These are phyloP conservation scores for Rosa chinensis DNA, from an alignment of 306 rosid species.

Conservation along the genomic window DNA sequence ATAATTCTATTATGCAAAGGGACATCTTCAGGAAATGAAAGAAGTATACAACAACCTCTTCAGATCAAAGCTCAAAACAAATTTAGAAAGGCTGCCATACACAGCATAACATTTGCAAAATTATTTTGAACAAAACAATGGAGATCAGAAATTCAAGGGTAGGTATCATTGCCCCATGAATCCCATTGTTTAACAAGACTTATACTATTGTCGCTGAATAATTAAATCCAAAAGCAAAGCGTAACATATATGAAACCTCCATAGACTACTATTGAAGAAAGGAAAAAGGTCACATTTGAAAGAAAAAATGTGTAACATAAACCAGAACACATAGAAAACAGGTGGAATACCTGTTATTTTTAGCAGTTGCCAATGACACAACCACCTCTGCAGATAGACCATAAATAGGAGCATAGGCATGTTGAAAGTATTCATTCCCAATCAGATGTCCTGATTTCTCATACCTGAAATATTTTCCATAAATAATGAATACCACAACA, in stretches of 20 bases:
- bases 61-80: neutral
- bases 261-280: neutral
- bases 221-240: neutral
- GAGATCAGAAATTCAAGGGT: neutral
- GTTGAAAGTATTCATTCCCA: constrained; percentile 35
- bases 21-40: neutral
- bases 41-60: neutral
- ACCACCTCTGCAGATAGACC: constrained; percentile 40
- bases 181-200: neutral
- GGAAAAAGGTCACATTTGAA: neutral
- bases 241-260: neutral
- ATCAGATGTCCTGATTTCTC: constrained; percentile 40
- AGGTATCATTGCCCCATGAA: neutral
- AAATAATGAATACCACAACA: neutral
- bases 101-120: neutral
- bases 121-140: neutral
- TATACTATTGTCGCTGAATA: neutral
- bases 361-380: constrained; percentile 33
- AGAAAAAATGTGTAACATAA: neutral
- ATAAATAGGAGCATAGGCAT: constrained; percentile 44
- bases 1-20: constrained; percentile 15
- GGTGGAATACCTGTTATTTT: constrained; percentile 33
- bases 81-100: neutral
- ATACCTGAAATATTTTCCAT: constrained; percentile 29
- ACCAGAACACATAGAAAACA: neutral